These are phyloP conservation scores for Pleurotus cornucopiae DNA, from an alignment of 768 basidiomycete species.

Conservation along the genomic window DNA sequence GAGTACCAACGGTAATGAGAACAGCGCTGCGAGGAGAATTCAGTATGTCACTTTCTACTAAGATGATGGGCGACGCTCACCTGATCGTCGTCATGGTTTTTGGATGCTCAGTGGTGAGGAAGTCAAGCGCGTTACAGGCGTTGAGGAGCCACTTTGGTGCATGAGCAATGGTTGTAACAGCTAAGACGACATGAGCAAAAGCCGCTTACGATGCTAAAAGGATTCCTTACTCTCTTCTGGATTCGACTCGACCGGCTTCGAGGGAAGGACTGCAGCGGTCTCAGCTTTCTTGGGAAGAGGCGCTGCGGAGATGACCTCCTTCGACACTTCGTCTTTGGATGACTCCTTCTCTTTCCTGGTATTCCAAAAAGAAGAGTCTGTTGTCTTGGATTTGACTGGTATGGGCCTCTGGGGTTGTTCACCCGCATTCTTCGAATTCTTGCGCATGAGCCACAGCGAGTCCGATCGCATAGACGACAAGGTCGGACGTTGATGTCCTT, in stretches of 20 bases:
- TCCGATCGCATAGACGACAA: background rate
- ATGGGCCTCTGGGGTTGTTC: background rate
- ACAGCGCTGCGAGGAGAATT: constrained; percentile 75
- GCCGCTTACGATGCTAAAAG: constrained; percentile 6
- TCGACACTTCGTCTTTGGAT: constrained; percentile 7
- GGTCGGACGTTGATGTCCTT: background rate
- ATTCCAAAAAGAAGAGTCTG: constrained; percentile 22
- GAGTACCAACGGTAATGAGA: constrained; percentile 72
- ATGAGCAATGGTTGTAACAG: constrained; percentile 43
- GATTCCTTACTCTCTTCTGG: constrained; percentile 7
- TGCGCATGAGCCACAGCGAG: constrained; percentile 5
- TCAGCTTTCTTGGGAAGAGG: background rate
- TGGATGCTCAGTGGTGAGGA: constrained; percentile 71
- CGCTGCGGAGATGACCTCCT: constrained; percentile 3
- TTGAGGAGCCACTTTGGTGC: constrained; percentile 77
- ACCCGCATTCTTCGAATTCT: background rate
- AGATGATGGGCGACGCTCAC: background rate
- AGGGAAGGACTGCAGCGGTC: background rate
- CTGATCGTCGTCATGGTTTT: constrained; percentile 32
- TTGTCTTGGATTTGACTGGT: constrained; percentile 9
- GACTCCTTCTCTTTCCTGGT: constrained; percentile 18
- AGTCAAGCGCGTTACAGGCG: constrained; percentile 72
- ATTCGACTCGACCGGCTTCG: constrained; percentile 4
- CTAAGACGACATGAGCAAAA: constrained; percentile 13
- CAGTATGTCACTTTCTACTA: constrained; percentile 8